Conservation (phyloP, 139 green algal species). For the Diplosphaera chodatii region DNA sequence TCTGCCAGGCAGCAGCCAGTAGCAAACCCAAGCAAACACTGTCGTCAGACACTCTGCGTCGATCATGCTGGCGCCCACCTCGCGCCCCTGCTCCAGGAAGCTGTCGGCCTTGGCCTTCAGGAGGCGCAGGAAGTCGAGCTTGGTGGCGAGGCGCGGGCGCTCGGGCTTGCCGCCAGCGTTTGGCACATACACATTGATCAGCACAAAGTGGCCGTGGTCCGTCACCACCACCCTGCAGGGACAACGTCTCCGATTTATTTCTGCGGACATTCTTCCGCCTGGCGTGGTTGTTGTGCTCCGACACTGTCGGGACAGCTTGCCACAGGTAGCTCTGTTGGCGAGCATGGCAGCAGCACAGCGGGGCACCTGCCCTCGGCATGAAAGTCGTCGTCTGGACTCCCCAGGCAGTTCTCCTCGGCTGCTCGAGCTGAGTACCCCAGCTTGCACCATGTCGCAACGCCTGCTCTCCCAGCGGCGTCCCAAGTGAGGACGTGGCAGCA, state of each 20-base stretch:
- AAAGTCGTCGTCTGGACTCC: constrained; percentile 25
- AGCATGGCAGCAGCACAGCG: no score
- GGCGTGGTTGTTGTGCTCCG: no score
- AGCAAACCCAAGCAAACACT: no score
- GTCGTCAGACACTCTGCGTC: no score
- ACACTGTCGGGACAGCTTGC: no score
- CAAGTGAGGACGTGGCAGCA: no score
- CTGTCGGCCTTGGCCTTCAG: constrained; percentile 35
- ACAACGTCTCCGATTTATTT: no score
- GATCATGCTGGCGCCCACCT: no score
- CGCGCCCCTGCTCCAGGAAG: constrained; percentile 26
- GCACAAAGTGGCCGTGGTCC: constrained; percentile 60
- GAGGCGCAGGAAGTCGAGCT: constrained; percentile 54
- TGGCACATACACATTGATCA: constrained; percentile 78
- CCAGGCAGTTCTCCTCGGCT: constrained; percentile 36
- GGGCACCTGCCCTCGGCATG: constrained; percentile 46
- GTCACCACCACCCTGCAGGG: constrained; percentile 42
- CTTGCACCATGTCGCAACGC: constrained; percentile 27
- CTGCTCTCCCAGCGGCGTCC: constrained; percentile 8
- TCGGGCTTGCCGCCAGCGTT: constrained; percentile 55
- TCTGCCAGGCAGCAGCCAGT: no score
- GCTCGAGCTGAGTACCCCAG: constrained; percentile 7
- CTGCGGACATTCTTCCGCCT: no score
- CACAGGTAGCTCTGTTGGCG: no score
- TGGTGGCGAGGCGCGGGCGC: constrained; percentile 37